Conservation (phyloP, 805 yeast species). For the Wickerhamomyces chaumierensis region DNA sequence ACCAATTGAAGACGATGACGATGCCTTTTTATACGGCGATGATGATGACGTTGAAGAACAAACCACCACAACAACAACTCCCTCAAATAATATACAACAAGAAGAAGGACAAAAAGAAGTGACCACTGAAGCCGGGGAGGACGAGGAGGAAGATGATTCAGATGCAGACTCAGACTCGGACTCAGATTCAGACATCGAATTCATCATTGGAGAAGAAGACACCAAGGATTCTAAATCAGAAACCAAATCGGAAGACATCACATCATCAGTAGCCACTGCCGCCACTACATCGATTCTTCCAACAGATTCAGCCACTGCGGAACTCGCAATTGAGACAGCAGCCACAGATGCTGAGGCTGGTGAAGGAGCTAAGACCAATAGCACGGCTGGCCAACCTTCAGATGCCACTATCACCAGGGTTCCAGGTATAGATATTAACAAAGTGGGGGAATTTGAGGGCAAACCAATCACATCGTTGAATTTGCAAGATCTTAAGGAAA, state of each 20-base stretch:
- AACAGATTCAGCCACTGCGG: slow-evolving; percentile 4
- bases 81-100: not conserved
- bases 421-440: slow-evolving; percentile 53
- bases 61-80: slow-evolving; percentile 5
- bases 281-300: slow-evolving; percentile 19
- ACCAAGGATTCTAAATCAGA: slow-evolving; percentile 12
- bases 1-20: slow-evolving; percentile 44
- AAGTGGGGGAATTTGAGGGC: slow-evolving; percentile 67
- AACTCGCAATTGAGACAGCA: not conserved
- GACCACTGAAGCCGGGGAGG: slow-evolving; percentile 19
- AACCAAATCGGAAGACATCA: not conserved
- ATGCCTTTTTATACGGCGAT: slow-evolving; percentile 36
- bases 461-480: slow-evolving; percentile 73
- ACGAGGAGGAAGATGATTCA: slow-evolving; percentile 35
- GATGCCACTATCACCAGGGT: slow-evolving; percentile 23
- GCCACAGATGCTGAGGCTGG: not conserved
- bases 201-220: slow-evolving; percentile 50
- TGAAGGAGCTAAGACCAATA: no score
- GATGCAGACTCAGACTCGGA: slow-evolving; percentile 38
- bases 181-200: slow-evolving; percentile 64
- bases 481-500: slow-evolving; percentile 73
- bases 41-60: slow-evolving; percentile 16
- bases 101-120: slow-evolving; percentile 3
- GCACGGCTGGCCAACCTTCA: not conserved
- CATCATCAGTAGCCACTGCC: slow-evolving; percentile 1